Percentiles rank a stretch among this genome's conserved stretches.
phyloP scores from a whole-genome alignment of 768 basidiomycete genomes.

The Serpula lacrymans region DNA sequence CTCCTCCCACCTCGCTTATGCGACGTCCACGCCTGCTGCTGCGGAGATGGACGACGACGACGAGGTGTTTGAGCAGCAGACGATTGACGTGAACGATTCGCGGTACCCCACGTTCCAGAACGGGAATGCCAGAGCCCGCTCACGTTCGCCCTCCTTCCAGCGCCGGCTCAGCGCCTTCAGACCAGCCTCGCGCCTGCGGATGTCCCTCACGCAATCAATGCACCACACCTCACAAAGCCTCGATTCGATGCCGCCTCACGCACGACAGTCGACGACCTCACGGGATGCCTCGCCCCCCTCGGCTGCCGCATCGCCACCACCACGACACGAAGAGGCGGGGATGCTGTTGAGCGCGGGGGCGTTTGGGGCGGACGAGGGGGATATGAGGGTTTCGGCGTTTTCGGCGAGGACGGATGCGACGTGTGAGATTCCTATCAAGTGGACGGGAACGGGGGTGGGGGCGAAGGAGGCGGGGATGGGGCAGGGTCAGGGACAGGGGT shows the following conservation, averaged over 20 bases:
- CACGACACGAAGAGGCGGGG: too few species aligned
- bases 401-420: constrained; percentile 45
- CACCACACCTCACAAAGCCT: too few species aligned
- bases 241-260: too few species aligned
- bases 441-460: constrained; percentile 49
- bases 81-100: too few species aligned
- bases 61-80: too few species aligned
- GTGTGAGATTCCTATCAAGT: constrained; percentile 56
- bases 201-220: too few species aligned
- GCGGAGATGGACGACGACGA: constrained; percentile 11
- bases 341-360: constrained; percentile 54
- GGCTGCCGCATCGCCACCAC: too few species aligned
- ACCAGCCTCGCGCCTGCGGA: constrained; percentile 36
- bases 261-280: too few species aligned
- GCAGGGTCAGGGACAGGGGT: constrained; percentile 20
- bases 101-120: constrained; percentile 13
- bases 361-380: constrained; percentile 35
- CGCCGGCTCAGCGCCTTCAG: constrained; percentile 24
- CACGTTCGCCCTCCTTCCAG: constrained; percentile 23
- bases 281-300: too few species aligned
- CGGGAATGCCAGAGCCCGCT: constrained; percentile 9
- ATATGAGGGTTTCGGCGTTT: constrained; percentile 59
- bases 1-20: constrained; percentile 16
- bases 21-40: constrained; percentile 8
- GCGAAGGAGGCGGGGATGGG: constrained; percentile 31